These are phyloP conservation scores for Venturia carpophila DNA, from an alignment of 2,329 filamentous ascomycete species.

Conservation along the genomic window DNA sequence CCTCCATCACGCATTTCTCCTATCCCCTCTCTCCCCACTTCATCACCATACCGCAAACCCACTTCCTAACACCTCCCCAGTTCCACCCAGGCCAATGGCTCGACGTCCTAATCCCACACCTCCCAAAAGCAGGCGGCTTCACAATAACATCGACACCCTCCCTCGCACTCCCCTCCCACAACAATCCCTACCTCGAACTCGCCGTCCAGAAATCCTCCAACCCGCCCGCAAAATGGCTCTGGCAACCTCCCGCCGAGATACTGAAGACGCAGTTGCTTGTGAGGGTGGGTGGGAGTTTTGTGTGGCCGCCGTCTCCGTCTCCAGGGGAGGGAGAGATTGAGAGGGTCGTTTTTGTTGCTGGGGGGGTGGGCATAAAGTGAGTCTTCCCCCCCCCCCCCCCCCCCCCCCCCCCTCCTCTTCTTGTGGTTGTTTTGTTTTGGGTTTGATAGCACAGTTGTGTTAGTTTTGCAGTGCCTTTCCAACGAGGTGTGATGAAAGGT, in stretches of 20 bases:
- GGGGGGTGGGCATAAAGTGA: constrained; percentile 74
- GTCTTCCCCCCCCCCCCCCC: constrained; percentile 22
- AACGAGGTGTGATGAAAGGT: too few species aligned
- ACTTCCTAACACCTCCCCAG: constrained; percentile 35
- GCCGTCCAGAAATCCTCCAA: constrained; percentile 71
- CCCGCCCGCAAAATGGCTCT: constrained; percentile 69
- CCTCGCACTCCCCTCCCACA: constrained; percentile 29
- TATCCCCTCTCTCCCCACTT: too few species aligned
- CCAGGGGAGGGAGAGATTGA: constrained; percentile 33
- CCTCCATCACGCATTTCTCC: too few species aligned
- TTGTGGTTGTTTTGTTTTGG: constrained; percentile 10
- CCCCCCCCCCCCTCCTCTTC: constrained; percentile 3
- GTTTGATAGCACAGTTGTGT: too few species aligned
- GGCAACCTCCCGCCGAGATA: constrained; percentile 50
- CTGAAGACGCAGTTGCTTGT: constrained; percentile 53
- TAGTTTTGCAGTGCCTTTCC: too few species aligned
- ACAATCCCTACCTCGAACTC: constrained; percentile 58
- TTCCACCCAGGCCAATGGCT: constrained; percentile 85
- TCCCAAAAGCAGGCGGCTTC: constrained; percentile 71
- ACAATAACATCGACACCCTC: constrained; percentile 74
- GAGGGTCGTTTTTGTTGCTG: constrained; percentile 66
- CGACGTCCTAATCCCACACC: constrained; percentile 65
- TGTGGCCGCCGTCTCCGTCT: constrained; percentile 60
- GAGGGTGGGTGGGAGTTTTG: constrained; percentile 72
- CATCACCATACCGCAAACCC: too few species aligned